Conservation (phyloP, 2,329 filamentous ascomycete species). For the Colletotrichum sojae region DNA sequence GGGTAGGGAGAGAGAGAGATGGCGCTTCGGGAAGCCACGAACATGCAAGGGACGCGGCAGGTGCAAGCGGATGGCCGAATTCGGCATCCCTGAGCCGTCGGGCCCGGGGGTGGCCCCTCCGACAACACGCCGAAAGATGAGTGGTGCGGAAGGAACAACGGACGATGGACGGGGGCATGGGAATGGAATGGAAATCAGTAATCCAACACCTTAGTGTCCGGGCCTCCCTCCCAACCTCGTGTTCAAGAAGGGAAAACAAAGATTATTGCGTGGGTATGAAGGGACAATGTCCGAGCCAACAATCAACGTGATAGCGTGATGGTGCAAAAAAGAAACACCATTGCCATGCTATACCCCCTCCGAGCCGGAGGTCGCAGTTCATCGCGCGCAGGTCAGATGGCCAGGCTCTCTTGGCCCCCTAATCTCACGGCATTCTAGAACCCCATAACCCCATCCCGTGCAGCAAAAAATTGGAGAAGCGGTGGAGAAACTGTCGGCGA, state of each 20-base stretch:
- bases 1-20: background rate
- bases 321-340: slow-evolving; percentile 5
- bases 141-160: background rate
- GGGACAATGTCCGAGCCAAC: slow-evolving; percentile 8
- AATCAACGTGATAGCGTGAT: slow-evolving; percentile 27
- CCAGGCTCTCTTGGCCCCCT: slow-evolving; percentile 14
- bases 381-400: background rate
- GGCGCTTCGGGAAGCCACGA: slow-evolving; percentile 21
- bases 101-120: slow-evolving; percentile 6
- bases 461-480: slow-evolving; percentile 24
- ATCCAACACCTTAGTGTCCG: slow-evolving; percentile 8
- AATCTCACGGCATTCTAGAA: slow-evolving; percentile 33
- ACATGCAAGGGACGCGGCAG: slow-evolving; percentile 2
- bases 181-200: slow-evolving; percentile 10
- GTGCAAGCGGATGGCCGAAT: slow-evolving; percentile 23
- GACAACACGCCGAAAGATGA: background rate
- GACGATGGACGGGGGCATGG: background rate
- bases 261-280: slow-evolving; percentile 1
- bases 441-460: slow-evolving; percentile 22
- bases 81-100: slow-evolving; percentile 19
- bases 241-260: slow-evolving; percentile 6
- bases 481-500: slow-evolving; percentile 19
- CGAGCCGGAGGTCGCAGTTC: slow-evolving; percentile 20
- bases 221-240: slow-evolving; percentile 21
- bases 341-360: background rate